Evolutionary conservation across 1,139 yeast species (phyloP), one percentile per base, ranked within the genome.

Genomic region (Suhomyces choctaworum): DNA sequence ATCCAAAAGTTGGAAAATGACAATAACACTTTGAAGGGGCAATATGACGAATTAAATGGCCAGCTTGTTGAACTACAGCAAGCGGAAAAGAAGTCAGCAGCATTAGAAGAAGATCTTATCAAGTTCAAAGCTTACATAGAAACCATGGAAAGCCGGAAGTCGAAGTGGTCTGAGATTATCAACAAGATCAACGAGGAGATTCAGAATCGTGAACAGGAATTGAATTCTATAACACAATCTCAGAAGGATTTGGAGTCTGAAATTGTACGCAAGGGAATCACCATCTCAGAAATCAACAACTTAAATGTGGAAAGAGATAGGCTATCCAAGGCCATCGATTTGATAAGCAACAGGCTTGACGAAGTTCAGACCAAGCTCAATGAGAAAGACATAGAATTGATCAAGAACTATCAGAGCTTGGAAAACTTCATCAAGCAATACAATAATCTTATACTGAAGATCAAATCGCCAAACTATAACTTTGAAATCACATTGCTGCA

Each of bases 71-170:
- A 67, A 16, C 67, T 64, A 56, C 45, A 62, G 68, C 46, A 68
- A 12, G 70, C 82, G 14, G 76, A 76, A 44, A 70, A 73, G 47
- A 81, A 82, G 52, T 68, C 80, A 6, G 68, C 65, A 38, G 88
- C 88, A 0, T 62, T 89, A 38, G 84, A 82, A 47, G 77, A 79
- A 40, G 97, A 89, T 59, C 66, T 83, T 28, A 64, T 68, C 30
- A 84, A 84, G 54, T 84, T 86, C 53, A 73, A 78, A 48, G 82
- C 79, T 13, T 86, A 84, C 52, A 80, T 85, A 32, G 80, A 78
- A 31, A 70, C 79, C 8, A 80, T 85, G 76, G 78, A 81, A 45
- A 64, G 69, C 22, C 69, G 87, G 39, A 82, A 82, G 49, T 52
- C 61, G 5, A 81, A 80, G 53, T 84, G 95, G 94, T 66, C 73